Conservation (phyloP, 257 asterid species). For the Solanum dulcamara region DNA sequence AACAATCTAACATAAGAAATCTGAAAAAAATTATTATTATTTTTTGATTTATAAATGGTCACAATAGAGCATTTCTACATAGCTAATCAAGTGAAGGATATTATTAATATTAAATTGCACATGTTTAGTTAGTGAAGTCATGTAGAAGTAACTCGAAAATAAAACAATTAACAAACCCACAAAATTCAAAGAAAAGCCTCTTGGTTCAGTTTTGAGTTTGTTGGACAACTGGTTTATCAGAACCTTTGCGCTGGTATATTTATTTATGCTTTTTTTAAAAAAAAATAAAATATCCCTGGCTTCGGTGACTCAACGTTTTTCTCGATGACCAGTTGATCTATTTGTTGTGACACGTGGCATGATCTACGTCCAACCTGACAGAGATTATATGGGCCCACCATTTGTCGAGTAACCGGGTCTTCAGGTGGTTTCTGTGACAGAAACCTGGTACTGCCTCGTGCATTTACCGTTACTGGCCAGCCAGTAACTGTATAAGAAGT, state of each 20-base stretch:
- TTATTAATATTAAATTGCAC: not conserved
- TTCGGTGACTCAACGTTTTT: conserved; percentile 78
- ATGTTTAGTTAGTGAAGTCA: not conserved
- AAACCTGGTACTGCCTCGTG: conserved; percentile 43
- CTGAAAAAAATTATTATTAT: no score
- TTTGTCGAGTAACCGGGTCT: conserved; percentile 53
- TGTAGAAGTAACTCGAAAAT: not conserved
- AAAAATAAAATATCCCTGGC: conserved; percentile 7
- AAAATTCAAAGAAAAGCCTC: conserved; percentile 19
- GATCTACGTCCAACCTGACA: conserved; percentile 17
- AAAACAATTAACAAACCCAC: not conserved
- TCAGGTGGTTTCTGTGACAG: conserved; percentile 47
- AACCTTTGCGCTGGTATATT: not conserved
- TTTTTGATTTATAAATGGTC: not conserved
- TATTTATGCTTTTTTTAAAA: not conserved
- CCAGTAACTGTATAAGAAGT: conserved; percentile 75
- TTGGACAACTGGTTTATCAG: not conserved
- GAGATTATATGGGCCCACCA: conserved; percentile 13
- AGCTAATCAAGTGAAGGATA: not conserved
- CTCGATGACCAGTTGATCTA: conserved; percentile 57
- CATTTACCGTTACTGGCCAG: conserved; percentile 31
- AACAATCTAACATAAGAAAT: no score
- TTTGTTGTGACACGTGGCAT: conserved; percentile 53
- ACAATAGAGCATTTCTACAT: not conserved
- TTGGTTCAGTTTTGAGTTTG: not conserved